phyloP scores from a whole-genome alignment of 305 asterid genomes.

The Fraxinus greggii region DNA sequence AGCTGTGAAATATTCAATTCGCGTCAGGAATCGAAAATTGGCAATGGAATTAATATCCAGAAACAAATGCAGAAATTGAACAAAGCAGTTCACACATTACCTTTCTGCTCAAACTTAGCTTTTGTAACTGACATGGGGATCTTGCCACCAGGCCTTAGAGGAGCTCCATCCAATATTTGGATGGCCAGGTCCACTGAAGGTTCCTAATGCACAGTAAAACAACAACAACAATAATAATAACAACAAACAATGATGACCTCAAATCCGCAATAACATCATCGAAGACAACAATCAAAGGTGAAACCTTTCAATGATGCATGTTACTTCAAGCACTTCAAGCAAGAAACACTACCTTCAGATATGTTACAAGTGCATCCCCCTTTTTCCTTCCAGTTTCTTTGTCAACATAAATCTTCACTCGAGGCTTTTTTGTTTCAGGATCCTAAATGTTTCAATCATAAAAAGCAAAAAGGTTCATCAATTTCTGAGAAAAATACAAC shows the following conservation, averaged over 20 bases:
- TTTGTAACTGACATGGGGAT: constrained; percentile 68
- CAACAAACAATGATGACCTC: constrained; percentile 11
- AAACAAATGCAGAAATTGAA: constrained; percentile 18
- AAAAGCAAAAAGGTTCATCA: constrained; percentile 24
- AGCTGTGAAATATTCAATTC: constrained; percentile 14
- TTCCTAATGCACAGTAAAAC: constrained; percentile 48
- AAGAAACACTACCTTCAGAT: constrained; percentile 63
- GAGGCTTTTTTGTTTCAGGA: constrained; percentile 85
- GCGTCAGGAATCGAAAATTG: neutral
- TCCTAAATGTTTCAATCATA: constrained; percentile 51
- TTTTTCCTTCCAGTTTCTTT: constrained; percentile 80
- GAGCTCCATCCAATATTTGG: constrained; percentile 84
- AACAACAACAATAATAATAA: constrained; percentile 10
- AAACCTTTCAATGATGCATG: neutral
- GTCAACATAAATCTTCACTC: constrained; percentile 84
- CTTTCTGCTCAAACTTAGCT: constrained; percentile 96
- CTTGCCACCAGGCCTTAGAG: constrained; percentile 74
- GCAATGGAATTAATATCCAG: constrained; percentile 4
- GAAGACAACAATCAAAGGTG: neutral
- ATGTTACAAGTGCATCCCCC: constrained; percentile 93
- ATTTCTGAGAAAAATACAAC: neutral
- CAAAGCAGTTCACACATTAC: constrained; percentile 32
- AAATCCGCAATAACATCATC: neutral
- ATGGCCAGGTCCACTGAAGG: constrained; percentile 87
- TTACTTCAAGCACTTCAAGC: constrained; percentile 18